Evolutionary conservation across 2,329 filamentous ascomycete species (phyloP), one percentile per base, ranked within the genome.

Genomic region (Ascochyta pisi): DNA sequence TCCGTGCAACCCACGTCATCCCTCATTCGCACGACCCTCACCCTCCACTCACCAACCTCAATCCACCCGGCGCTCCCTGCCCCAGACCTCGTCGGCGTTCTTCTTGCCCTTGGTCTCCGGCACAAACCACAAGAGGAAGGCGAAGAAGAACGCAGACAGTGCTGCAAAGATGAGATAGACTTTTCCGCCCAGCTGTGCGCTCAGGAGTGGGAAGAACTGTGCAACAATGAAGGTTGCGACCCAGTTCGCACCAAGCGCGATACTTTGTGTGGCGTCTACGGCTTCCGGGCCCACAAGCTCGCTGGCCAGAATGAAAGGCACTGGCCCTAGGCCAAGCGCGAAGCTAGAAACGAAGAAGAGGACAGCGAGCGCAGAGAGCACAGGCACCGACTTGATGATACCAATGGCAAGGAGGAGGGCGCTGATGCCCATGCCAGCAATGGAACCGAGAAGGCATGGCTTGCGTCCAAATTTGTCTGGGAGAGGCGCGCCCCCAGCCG

Each of bases 91-190:
- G 68, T 96, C 91, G 0, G 85, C 87, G 68, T 89, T 88, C 69
- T 85, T 87, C 82, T 91, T 96, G 2, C 91, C 93, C 68, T 87
- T 91, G 0, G 93, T 96, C 79, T 98, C 94, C 0, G 94, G 94
- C 16, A 98, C 91, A 42, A 81, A 85, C 77, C 82, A 84, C 8
- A 81, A 80, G 23, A 97, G 87, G 73, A 97, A 96, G 0, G 83
- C 57, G 1, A 86, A 89, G 51, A 89, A 90, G 1, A 89, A 66
- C 0, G 81, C 80, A 0, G 92, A 92, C 57, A 96, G 77, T 0
- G 74, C 88, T 0, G 92, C 87, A 75, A 99, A 99, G n/a, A 96
- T 82, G 72, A 95, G 96, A 73, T 96, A 99, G 0, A 95, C 89
- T 79, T 89, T 90, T 1, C 94, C 93, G 3, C 88, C 93, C 47